Percentiles rank a stretch among this genome's conserved stretches.
phyloP scores from a whole-genome alignment of 2,329 filamentous ascomycete genomes.

The Graphiopsis chlorocephala region DNA sequence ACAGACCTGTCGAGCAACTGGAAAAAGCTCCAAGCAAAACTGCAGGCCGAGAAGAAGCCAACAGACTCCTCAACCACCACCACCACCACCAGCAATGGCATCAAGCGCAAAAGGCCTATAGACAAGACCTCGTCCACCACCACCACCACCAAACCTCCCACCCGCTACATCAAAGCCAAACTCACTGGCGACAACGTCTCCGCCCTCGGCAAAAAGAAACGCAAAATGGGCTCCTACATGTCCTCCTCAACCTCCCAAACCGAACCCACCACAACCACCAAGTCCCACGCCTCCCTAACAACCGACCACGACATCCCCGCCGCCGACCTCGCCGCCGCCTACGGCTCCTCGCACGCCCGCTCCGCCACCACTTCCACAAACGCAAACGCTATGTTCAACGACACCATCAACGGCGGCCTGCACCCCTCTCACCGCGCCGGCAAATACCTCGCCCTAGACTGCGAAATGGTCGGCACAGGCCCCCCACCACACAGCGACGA shows the following conservation, averaged over 20 bases:
- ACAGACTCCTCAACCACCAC: conserved; percentile 16
- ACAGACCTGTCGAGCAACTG: conserved; percentile 60
- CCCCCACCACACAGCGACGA: conserved; percentile 63
- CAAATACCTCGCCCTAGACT: conserved; percentile 91
- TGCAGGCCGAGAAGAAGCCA: conserved; percentile 38
- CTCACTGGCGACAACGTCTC: conserved; percentile 12
- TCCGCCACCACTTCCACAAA: conserved; percentile 56
- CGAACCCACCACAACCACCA: conserved; percentile 48
- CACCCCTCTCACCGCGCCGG: conserved; percentile 64
- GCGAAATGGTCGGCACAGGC: conserved; percentile 94
- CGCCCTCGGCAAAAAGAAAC: conserved; percentile 20
- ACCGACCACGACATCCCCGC: conserved; percentile 50
- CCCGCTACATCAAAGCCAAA: conserved; percentile 23
- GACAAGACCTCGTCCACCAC: conserved; percentile 19
- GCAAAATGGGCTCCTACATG: conserved; percentile 53
- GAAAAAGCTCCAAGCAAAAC: conserved; percentile 70
- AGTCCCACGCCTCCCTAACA: conserved; percentile 41
- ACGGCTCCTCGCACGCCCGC: conserved; percentile 57
- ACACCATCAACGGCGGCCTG: conserved; percentile 45
- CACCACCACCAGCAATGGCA: conserved; percentile 29
- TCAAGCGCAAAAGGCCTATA: conserved; percentile 35
- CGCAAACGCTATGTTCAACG: conserved; percentile 47
- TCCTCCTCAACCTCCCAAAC: conserved; percentile 26
- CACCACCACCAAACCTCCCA: conserved; percentile 16
- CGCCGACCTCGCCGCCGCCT: conserved; percentile 60